phyloP scores from a whole-genome alignment of 1,139 yeast genomes.

The Debaryomyces robertsiae region DNA sequence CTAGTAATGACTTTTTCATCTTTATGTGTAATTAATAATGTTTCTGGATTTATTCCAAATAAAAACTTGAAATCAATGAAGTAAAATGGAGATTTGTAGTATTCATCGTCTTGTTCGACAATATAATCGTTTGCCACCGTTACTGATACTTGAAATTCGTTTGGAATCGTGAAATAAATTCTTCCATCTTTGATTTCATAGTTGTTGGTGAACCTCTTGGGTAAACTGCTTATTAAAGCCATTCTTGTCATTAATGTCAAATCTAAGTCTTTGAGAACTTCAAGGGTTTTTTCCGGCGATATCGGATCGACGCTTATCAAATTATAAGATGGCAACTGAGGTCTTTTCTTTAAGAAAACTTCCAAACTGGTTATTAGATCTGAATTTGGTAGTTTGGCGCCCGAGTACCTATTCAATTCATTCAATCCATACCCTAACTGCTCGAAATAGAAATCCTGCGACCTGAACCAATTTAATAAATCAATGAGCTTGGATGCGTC shows the following conservation, averaged over 20 bases:
- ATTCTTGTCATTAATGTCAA: conserved; percentile 73
- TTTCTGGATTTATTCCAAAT: conserved; percentile 49
- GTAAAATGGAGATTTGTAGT: conserved; percentile 62
- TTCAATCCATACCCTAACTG: conserved; percentile 54
- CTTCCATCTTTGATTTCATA: conserved; percentile 77
- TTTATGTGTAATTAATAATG: conserved; percentile 33
- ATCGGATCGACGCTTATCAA: conserved; percentile 55
- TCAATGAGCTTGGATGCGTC: conserved; percentile 79
- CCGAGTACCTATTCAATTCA: conserved; percentile 65
- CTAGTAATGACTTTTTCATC: conserved; percentile 31
- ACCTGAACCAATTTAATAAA: conserved; percentile 78
- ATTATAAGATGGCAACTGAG: conserved; percentile 69
- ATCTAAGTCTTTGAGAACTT: conserved; percentile 69
- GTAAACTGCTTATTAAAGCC: conserved; percentile 66
- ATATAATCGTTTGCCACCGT: conserved; percentile 56
- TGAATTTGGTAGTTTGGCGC: conserved; percentile 89
- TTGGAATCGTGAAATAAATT: conserved; percentile 62
- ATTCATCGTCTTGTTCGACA: conserved; percentile 51
- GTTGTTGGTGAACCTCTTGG: conserved; percentile 56
- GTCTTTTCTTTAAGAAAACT: conserved; percentile 76
- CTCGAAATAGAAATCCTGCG: conserved; percentile 73
- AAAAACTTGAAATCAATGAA: conserved; percentile 74
- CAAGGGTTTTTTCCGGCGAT: conserved; percentile 58
- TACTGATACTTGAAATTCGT: conserved; percentile 70
- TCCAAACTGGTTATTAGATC: conserved; percentile 86